Conservation (phyloP, 257 asterid genomes). For the Rhazya stricta region DNA sequence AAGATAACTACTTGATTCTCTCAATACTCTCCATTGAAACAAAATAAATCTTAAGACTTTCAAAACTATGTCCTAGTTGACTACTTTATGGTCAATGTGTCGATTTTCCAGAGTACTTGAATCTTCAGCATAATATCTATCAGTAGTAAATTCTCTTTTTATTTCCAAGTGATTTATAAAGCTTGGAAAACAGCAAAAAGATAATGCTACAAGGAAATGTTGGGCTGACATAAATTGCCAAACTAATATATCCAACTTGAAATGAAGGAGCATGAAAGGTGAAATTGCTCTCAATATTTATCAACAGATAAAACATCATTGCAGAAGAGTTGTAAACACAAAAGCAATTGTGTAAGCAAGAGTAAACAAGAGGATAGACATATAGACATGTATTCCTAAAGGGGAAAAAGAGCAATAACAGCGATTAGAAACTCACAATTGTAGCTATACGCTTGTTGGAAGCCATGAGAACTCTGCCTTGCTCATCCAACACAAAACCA, state of each 20-base stretch:
- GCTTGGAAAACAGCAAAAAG: neutral
- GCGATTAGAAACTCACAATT: conserved; percentile 45
- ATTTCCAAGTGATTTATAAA: neutral
- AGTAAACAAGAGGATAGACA: neutral
- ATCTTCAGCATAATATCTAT: neutral
- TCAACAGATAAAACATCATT: neutral
- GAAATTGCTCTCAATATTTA: neutral
- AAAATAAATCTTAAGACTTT: neutral
- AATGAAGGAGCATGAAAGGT: neutral
- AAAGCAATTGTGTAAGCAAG: neutral
- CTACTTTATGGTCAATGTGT: neutral
- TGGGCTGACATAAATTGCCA: neutral
- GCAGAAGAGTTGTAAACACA: neutral
- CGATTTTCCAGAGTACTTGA: neutral
- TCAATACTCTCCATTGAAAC: too few relatives aligned
- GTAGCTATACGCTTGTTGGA: conserved; percentile 73
- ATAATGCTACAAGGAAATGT: neutral
- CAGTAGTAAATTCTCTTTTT: neutral
- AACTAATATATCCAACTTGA: neutral
- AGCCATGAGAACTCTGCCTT: conserved; percentile 82
- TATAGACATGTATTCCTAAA: neutral
- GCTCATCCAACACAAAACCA: conserved; percentile 81
- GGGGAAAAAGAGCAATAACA: neutral
- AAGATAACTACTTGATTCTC: too few relatives aligned
- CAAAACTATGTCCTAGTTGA: neutral